Evolutionary conservation across 2,329 filamentous ascomycete genomes (phyloP).

Genomic region (Neurospora sp.): DNA sequence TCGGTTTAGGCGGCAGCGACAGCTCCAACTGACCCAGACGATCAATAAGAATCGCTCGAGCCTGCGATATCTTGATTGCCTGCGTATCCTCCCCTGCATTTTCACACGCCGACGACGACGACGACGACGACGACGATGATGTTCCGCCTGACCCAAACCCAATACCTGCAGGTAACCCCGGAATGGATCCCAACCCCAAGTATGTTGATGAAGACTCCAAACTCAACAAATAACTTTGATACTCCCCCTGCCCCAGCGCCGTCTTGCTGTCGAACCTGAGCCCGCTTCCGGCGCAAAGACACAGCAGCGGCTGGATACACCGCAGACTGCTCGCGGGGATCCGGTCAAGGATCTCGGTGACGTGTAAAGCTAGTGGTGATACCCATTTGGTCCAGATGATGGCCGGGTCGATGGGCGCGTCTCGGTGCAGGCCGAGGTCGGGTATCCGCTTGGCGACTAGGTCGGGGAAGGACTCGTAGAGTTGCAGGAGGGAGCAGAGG

Average conservation of each 20-base stretch:
- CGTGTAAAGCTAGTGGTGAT: conserved; percentile 16
- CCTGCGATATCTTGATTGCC: conserved; percentile 26
- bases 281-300: conserved; percentile 19
- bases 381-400: conserved; percentile 16
- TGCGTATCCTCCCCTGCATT: conserved; percentile 1
- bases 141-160: not conserved
- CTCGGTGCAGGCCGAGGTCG: not conserved
- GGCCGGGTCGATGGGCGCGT: conserved; percentile 6
- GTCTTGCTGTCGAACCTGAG: conserved; percentile 17
- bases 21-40: conserved; percentile 29
- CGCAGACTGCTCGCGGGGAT: conserved; percentile 15
- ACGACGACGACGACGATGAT: not conserved
- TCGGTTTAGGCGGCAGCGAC: conserved; percentile 31
- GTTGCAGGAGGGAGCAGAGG: conserved; percentile 19
- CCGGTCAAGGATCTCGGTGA: conserved; percentile 14
- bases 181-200: not conserved
- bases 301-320: conserved; percentile 20
- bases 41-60: conserved; percentile 29
- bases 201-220: not conserved
- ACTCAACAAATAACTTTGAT: conserved; percentile 10
- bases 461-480: conserved; percentile 20
- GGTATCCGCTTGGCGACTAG: conserved; percentile 14
- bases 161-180: not conserved
- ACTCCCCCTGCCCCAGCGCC: conserved; percentile 5
- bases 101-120: not conserved